These are phyloP conservation scores for Fraxinus excelsior DNA, from an alignment of 257 asterid genomes.

Conservation along the genomic window DNA sequence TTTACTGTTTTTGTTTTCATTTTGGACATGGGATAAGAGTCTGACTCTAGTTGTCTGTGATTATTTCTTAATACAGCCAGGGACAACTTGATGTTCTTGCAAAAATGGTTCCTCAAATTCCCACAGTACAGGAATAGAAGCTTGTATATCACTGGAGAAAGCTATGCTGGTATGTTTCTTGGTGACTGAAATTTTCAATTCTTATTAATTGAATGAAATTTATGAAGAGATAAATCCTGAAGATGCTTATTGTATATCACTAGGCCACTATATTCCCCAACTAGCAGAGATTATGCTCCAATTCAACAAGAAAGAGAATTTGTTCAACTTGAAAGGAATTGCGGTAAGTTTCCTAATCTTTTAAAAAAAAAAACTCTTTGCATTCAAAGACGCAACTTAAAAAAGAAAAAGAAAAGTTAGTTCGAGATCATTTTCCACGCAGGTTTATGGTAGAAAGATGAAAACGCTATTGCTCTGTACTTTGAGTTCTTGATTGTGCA, in stretches of 20 bases:
- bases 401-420: neutral
- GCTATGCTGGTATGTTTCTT: neutral
- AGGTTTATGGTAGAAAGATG: neutral
- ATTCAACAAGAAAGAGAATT: slow-evolving; percentile 18
- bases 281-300: neutral
- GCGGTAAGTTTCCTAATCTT: neutral
- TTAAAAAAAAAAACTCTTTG: neutral
- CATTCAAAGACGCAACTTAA: neutral
- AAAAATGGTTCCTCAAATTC: slow-evolving; percentile 71
- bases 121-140: slow-evolving; percentile 41
- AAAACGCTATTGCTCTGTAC: neutral
- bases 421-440: neutral
- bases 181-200: neutral
- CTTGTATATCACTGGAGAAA: neutral
- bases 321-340: slow-evolving; percentile 17
- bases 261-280: neutral
- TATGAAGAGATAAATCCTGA: neutral
- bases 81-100: slow-evolving; percentile 71
- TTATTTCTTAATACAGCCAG: slow-evolving; percentile 36
- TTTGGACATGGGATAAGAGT: slow-evolving; percentile 13
- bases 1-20: slow-evolving; percentile 7
- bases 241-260: neutral
- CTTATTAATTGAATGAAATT: neutral
- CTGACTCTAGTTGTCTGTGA: slow-evolving; percentile 6
- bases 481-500: neutral